phyloP scores from a whole-genome alignment of 2,329 filamentous ascomycete species.

The Phaeophleospora eucalypticola region DNA sequence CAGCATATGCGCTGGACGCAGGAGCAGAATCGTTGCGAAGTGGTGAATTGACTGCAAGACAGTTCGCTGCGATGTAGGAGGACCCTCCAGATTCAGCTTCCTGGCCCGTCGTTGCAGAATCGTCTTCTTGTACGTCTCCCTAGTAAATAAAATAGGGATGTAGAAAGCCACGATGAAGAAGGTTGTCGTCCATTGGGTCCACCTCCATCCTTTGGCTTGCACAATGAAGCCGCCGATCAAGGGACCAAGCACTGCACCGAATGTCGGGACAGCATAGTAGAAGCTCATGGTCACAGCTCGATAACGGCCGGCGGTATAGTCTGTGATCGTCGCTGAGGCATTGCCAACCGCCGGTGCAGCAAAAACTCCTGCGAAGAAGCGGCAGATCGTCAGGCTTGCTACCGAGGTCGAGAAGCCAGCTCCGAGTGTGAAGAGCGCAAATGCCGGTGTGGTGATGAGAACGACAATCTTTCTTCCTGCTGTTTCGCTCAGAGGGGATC shows the following conservation, averaged over 20 bases:
- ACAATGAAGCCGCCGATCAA: slow-evolving; percentile 37
- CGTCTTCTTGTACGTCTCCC: slow-evolving; percentile 34
- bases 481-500: slow-evolving; percentile 37
- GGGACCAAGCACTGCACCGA: slow-evolving; percentile 35
- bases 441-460: slow-evolving; percentile 33
- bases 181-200: slow-evolving; percentile 33
- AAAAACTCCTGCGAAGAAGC: slow-evolving; percentile 49
- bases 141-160: slow-evolving; percentile 25
- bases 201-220: slow-evolving; percentile 31
- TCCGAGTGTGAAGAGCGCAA: slow-evolving; percentile 35
- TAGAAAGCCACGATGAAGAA: slow-evolving; percentile 31
- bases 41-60: slow-evolving; percentile 11
- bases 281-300: slow-evolving; percentile 27
- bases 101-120: slow-evolving; percentile 31
- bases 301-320: slow-evolving; percentile 29
- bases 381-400: slow-evolving; percentile 24
- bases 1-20: slow-evolving; percentile 34
- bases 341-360: slow-evolving; percentile 32
- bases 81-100: slow-evolving; percentile 22
- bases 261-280: slow-evolving; percentile 28
- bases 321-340: slow-evolving; percentile 30
- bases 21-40: slow-evolving; percentile 23
- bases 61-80: slow-evolving; percentile 5
- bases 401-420: slow-evolving; percentile 27
- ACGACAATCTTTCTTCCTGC: slow-evolving; percentile 36